Conservation (phyloP, 768 basidiomycete species). For the Podaxis mareebaensis region DNA sequence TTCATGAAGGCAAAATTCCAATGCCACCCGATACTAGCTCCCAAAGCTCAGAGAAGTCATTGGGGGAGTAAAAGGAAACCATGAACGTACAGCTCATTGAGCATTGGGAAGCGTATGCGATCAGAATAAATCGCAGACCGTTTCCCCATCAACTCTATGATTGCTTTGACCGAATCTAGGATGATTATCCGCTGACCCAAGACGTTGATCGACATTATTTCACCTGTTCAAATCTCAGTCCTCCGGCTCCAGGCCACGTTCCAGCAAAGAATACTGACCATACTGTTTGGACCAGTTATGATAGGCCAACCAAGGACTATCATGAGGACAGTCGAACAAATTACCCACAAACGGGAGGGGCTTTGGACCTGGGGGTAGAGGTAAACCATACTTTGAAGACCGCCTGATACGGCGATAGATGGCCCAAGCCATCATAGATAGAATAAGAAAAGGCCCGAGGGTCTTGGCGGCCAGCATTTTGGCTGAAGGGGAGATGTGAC, state of each 20-base stretch:
- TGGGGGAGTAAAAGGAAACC: neutral
- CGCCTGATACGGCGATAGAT: neutral
- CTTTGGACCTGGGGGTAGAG: slow-evolving; percentile 39
- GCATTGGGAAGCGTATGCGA: slow-evolving; percentile 17
- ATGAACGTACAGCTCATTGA: slow-evolving; percentile 17
- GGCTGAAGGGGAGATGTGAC: neutral
- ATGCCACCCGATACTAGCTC: slow-evolving; percentile 1
- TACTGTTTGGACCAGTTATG: slow-evolving; percentile 38
- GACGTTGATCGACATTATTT: slow-evolving; percentile 1
- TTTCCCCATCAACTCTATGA: slow-evolving; percentile 9
- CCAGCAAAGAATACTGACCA: slow-evolving; percentile 22
- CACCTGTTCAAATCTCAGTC: neutral
- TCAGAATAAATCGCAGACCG: slow-evolving; percentile 36
- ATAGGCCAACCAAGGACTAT: slow-evolving; percentile 38
- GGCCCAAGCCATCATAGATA: neutral
- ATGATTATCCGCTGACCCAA: slow-evolving; percentile 2
- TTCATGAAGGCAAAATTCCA: slow-evolving; percentile 6
- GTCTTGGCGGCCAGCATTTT: neutral
- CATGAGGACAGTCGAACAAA: slow-evolving; percentile 39
- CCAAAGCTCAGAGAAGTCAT: neutral
- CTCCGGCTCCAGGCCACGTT: neutral
- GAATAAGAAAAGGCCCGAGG: neutral
- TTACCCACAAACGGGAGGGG: slow-evolving; percentile 45
- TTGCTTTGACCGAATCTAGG: neutral
- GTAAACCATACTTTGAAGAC: neutral